Conservation (phyloP, 768 basidiomycete species). For the Tubosaeta sp. region DNA sequence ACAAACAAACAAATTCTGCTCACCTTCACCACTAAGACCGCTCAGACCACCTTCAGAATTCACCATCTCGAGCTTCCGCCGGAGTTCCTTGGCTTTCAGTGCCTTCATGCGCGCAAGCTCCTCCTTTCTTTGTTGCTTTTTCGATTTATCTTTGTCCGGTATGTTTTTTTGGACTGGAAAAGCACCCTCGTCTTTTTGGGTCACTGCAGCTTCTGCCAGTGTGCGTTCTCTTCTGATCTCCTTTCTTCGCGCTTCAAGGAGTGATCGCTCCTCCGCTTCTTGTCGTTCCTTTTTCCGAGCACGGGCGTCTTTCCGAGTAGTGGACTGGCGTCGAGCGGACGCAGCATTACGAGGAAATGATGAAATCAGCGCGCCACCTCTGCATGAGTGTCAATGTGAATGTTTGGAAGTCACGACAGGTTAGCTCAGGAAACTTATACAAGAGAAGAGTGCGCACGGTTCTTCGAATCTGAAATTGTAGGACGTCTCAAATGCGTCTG, state of each 20-base stretch:
- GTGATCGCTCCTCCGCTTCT: conserved; percentile 54
- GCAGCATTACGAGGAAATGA: conserved; percentile 74
- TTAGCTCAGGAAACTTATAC: too few species aligned
- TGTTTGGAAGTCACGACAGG: background rate
- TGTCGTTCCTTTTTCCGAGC: conserved; percentile 72
- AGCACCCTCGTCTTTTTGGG: conserved; percentile 45
- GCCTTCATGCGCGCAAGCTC: conserved; percentile 77
- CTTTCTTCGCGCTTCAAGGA: conserved; percentile 80
- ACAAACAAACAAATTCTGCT: background rate
- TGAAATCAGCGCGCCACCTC: conserved; percentile 60
- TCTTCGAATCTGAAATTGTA: conserved; percentile 99
- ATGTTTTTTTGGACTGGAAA: conserved; percentile 47
- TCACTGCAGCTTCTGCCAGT: conserved; percentile 60
- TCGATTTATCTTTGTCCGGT: conserved; percentile 42
- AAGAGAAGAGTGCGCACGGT: conserved; percentile 53
- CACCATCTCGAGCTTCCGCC: conserved; percentile 68
- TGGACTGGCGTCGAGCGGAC: conserved; percentile 69
- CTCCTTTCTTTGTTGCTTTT: conserved; percentile 44
- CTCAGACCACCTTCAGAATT: conserved; percentile 63
- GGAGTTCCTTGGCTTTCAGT: conserved; percentile 82
- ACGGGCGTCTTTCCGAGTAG: conserved; percentile 80
- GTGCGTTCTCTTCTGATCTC: conserved; percentile 70
- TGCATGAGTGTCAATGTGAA: conserved; percentile 23
- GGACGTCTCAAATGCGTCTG: conserved; percentile 89
- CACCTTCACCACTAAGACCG: conserved; percentile 26